Base-by-base conservation (phyloP, 225 moss, liverwort and hornwort genomes). In the Thuidium tamariscinum region DNA sequence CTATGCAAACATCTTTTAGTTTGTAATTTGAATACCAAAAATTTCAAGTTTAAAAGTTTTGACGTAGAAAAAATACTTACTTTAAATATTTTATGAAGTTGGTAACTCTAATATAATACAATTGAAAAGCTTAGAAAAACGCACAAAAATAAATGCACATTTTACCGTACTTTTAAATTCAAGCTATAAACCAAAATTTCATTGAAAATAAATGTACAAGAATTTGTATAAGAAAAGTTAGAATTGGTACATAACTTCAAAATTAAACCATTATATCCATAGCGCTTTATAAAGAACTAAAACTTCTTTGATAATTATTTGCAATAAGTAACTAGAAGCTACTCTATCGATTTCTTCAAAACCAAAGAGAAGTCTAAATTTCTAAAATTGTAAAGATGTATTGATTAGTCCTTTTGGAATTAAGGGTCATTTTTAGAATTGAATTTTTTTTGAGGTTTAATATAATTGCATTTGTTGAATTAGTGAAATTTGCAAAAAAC, bases 401-500 rank as follows among this genome's bases (percentile, higher is more conserved):
- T 17, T 9, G 21, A 22, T 19, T 56, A 20, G 20, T 36, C 11
- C 6, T 66, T 20, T 66, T 36, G 6, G 36, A 1, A 2, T n/a
- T 36, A 36, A 66, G 2, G 17, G 3, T 7, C 72, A 18, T 11
- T 46, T 72, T 46, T 5, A 5, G 3, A 46, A 46, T 0, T 44
- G 1, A 46, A 46, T 9, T 41, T 16, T 29, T 44, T 44, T 44
- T 71, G 9, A 71, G 0, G 26, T 42, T 29, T 27, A 71, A 71
- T 0, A 44, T 10, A 44, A 5, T 29, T 29, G 16, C 0, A 29
- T 0, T 44, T 1, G 0, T 29, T 16, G 29, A 44, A 29, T 2
- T 44, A 6, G 10, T 29, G 3, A 44, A 16, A 44, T 25, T 44
- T 44, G 41, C 3, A 27, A 44, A 13, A 11, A 4, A 12, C 21